phyloP scores from a whole-genome alignment of 345 rosid species.

The Melaleuca quinquenervia region DNA sequence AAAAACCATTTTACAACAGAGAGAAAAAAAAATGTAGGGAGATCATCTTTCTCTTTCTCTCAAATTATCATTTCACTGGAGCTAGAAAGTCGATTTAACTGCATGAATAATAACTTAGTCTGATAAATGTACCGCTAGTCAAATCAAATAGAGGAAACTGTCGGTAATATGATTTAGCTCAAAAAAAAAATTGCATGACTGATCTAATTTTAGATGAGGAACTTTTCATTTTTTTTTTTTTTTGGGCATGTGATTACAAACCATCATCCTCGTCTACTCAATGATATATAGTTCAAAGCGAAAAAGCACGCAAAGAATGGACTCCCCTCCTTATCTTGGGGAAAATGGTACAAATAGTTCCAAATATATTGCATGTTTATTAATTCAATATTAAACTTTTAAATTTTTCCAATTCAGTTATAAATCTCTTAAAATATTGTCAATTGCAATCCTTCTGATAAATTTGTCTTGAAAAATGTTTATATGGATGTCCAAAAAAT shows the following conservation, averaged over 20 bases:
- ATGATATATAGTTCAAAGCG: not conserved
- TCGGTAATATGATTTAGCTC: not conserved
- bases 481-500: too few relatives aligned
- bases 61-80: too few relatives aligned
- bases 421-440: too few relatives aligned
- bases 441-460: too few relatives aligned
- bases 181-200: not conserved
- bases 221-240: not conserved
- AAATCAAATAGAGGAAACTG: not conserved
- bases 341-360: too few relatives aligned
- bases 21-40: too few relatives aligned
- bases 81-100: too few relatives aligned
- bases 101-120: not conserved
- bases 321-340: not conserved
- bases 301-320: not conserved
- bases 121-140: not conserved
- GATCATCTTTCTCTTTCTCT: too few relatives aligned
- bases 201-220: not conserved
- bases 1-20: not conserved
- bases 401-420: too few relatives aligned
- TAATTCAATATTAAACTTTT: too few relatives aligned
- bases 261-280: not conserved
- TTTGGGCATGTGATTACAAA: not conserved
- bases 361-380: too few relatives aligned
- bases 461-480: too few relatives aligned